Percentiles rank a stretch among this genome's conserved stretches.
Conservation (phyloP, 179 eudicot species). For the Vitellaria paradoxa region DNA sequence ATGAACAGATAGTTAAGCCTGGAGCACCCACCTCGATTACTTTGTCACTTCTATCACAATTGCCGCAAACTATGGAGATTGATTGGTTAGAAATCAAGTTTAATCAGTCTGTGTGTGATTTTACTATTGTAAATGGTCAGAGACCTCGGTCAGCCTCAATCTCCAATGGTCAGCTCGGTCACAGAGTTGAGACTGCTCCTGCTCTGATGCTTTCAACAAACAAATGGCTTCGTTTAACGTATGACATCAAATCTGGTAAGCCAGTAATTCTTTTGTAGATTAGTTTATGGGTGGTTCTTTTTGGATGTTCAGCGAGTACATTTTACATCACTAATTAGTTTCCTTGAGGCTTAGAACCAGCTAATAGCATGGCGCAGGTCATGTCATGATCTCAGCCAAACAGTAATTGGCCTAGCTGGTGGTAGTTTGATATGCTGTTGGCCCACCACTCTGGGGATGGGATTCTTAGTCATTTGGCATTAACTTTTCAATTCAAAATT, state of each 20-base stretch:
- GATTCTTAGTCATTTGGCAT: neutral
- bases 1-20: constrained; percentile 87
- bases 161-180: constrained; percentile 36
- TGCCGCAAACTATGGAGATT: constrained; percentile 70
- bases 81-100: constrained; percentile 87
- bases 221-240: constrained; percentile 87
- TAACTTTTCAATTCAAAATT: neutral
- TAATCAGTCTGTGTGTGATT: constrained; percentile 82
- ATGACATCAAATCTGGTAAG: constrained; percentile 82
- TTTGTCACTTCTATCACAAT: constrained; percentile 73
- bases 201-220: constrained; percentile 56
- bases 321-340: neutral
- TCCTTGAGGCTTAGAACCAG: neutral
- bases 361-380: neutral
- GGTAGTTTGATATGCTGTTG: neutral
- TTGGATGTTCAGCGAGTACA: neutral
- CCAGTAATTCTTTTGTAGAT: neutral
- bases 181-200: constrained; percentile 70
- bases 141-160: constrained; percentile 37
- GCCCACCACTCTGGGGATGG: too few relatives aligned
- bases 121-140: constrained; percentile 57
- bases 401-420: neutral
- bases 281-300: neutral
- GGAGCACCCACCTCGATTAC: constrained; percentile 60
- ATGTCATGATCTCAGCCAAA: neutral